A percentile compares a stretch with the other conserved stretches of the same genome.
Evolutionary conservation across 495 filamentous ascomycete species (phyloP).

Genomic region (Echria macrotheca): DNA sequence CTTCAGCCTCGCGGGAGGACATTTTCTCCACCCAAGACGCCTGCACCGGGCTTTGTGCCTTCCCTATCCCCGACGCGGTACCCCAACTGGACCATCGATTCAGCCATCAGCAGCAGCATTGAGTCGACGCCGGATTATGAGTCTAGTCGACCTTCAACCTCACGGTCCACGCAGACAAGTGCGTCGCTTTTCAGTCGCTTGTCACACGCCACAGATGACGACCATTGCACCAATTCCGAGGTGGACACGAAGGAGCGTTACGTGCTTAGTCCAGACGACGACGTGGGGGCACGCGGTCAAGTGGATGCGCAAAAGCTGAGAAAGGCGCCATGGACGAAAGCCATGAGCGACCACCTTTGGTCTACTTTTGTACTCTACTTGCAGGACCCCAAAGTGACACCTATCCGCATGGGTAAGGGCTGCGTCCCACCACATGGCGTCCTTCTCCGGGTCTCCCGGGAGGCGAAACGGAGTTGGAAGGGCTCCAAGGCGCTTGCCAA

Average conservation of each 20-base stretch:
- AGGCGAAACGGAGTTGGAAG: constrained; percentile 81
- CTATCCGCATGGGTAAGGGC: constrained; percentile 85
- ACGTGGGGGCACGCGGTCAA: constrained; percentile 9
- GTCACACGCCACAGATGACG: constrained; percentile 45
- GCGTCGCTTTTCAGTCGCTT: constrained; percentile 42
- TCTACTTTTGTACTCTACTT: constrained; percentile 81
- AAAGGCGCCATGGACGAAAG: constrained; percentile 67
- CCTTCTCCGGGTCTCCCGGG: constrained; percentile 78
- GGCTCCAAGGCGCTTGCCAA: constrained; percentile 42
- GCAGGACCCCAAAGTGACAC: constrained; percentile 87
- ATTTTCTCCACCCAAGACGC: constrained; percentile 43
- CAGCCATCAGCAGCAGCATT: constrained; percentile 39
- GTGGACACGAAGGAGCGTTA: constrained; percentile 29
- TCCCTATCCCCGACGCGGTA: constrained; percentile 32
- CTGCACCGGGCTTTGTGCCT: constrained; percentile 32
- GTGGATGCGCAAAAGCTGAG: constrained; percentile 24
- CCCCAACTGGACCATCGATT: constrained; percentile 44
- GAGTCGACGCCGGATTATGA: constrained; percentile 48
- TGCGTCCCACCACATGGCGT: constrained; percentile 84
- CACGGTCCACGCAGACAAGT: constrained; percentile 46
- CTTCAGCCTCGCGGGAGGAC: constrained; percentile 25
- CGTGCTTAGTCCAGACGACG: constrained; percentile 10
- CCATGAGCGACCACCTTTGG: constrained; percentile 94
- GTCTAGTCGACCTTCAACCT: constrained; percentile 46
- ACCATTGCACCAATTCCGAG: constrained; percentile 39